Evolutionary conservation across 1,139 yeast genomes (phyloP), one percentile per base, ranked within the genome.

Genomic region (Saccharomycopsis hybrid): DNA sequence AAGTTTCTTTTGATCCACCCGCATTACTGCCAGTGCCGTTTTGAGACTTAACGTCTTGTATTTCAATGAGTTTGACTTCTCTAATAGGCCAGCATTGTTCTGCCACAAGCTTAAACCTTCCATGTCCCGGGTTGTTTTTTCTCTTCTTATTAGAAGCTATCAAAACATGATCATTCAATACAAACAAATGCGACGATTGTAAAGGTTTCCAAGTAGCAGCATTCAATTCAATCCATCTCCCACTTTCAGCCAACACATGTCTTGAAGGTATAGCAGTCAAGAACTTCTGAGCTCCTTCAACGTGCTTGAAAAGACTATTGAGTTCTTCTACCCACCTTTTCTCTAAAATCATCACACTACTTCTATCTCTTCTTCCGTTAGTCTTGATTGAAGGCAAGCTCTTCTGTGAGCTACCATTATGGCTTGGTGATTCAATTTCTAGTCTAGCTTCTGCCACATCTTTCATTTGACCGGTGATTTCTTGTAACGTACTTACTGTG

Each of bases 261-360:
- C 97, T 74, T 2, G 94, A 95, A 0, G 94, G 87, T 4, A 77
- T 66, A 1, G 88, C 79, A 29, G 89, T 86, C 46, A 90, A 71
- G 57, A 77, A 80, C 61, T 86, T 87, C 56, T 88, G 90, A 1
- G 96, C 90, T 4, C 96, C 95, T 57, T 90, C 97, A 8, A 90
- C 95, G 55, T 85, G 87, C 58, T 82, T 80, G 65, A 84, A 89
- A 44, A 90, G 67, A 5, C 80, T 76, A 51, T 77, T 79, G 60
- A 90, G 71, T 60, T 87, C 90, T 48, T 72, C 75, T 30, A 82
- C 85, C 96, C 95, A 87, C 73, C 85, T 76, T 60, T 78, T 82
- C 62, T 85, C 94, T 55, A 87, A 70, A 47, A 86, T 79, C 52
- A 84, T 60, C 48, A 89, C 80, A 49, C 90, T 82, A 47, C 85